Evolutionary conservation across 441 rosid species (phyloP).

Genomic region (Syzygium malaccense): DNA sequence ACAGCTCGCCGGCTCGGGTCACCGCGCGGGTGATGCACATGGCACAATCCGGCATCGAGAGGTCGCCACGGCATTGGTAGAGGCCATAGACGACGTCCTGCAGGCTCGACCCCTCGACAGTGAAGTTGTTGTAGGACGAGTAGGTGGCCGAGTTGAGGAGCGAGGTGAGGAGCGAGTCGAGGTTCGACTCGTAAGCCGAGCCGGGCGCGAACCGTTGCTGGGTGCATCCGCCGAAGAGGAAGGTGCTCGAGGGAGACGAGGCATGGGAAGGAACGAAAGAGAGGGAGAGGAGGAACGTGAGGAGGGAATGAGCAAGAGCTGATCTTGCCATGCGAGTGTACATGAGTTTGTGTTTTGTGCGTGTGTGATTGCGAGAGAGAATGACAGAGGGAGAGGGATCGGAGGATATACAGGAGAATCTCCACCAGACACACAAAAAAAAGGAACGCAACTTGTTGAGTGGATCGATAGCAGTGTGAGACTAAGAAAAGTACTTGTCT

Average conservation of each 20-base stretch:
- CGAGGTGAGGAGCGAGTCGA: slow-evolving; percentile 1
- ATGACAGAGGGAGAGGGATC: not conserved
- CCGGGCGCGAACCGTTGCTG: not conserved
- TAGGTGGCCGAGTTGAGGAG: slow-evolving; percentile 3
- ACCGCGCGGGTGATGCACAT: not conserved
- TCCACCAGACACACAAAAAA: not conserved
- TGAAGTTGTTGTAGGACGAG: slow-evolving; percentile 7
- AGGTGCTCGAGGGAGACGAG: not conserved
- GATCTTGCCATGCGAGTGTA: not conserved
- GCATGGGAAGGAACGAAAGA: not conserved
- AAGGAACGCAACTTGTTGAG: not conserved
- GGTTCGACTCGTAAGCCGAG: slow-evolving; percentile 1
- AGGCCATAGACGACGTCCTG: not conserved
- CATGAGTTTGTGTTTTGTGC: not conserved
- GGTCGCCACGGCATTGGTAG: slow-evolving; percentile 9
- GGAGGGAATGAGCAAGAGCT: not conserved
- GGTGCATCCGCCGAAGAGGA: slow-evolving; percentile 4
- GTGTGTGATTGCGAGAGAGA: not conserved
- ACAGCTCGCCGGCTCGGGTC: not conserved
- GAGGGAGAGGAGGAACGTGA: not conserved
- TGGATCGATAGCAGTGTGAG: not conserved
- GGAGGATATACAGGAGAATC: not conserved
- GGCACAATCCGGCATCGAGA: not conserved
- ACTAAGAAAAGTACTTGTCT: not conserved
- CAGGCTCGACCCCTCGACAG: not conserved